A percentile compares a stretch with the other conserved stretches of the same genome.
phyloP scores from a whole-genome alignment of 1,284 basidiomycete genomes.

The Cryptococcus sp. region DNA sequence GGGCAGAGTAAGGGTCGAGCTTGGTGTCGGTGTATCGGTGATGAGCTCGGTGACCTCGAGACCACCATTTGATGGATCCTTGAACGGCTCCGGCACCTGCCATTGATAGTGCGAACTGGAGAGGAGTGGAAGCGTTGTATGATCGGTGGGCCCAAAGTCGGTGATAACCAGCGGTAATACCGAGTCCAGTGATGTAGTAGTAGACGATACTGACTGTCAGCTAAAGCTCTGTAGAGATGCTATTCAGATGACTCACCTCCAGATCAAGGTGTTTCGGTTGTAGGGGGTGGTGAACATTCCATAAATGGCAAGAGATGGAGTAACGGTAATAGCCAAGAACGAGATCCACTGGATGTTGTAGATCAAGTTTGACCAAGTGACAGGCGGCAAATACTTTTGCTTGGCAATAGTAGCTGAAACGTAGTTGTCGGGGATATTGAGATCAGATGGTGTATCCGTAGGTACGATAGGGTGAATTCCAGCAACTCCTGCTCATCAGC shows the following conservation, averaged over 20 bases:
- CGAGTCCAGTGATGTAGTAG: constrained; percentile 81
- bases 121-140: constrained; percentile 76
- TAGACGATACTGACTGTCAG: constrained; percentile 67
- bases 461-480: constrained; percentile 23
- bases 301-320: constrained; percentile 65
- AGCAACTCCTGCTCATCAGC: constrained; percentile 1
- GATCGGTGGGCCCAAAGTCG: constrained; percentile 87
- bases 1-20: constrained; percentile 88
- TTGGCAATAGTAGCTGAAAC: constrained; percentile 75
- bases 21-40: constrained; percentile 94
- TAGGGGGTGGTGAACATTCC: constrained; percentile 62
- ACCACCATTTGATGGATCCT: constrained; percentile 93
- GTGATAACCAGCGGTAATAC: constrained; percentile 70
- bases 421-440: constrained; percentile 79
- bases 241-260: too few relatives aligned
- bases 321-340: constrained; percentile 68
- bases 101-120: constrained; percentile 73
- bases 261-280: constrained; percentile 63
- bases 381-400: constrained; percentile 67
- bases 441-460: constrained; percentile 22
- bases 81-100: constrained; percentile 81
- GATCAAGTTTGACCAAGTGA: constrained; percentile 63
- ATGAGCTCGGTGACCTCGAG: constrained; percentile 87
- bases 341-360: constrained; percentile 72
- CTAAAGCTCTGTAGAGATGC: constrained; percentile 12